Conservation (phyloP, 768 basidiomycete genomes). For the Mycena polygramma region DNA sequence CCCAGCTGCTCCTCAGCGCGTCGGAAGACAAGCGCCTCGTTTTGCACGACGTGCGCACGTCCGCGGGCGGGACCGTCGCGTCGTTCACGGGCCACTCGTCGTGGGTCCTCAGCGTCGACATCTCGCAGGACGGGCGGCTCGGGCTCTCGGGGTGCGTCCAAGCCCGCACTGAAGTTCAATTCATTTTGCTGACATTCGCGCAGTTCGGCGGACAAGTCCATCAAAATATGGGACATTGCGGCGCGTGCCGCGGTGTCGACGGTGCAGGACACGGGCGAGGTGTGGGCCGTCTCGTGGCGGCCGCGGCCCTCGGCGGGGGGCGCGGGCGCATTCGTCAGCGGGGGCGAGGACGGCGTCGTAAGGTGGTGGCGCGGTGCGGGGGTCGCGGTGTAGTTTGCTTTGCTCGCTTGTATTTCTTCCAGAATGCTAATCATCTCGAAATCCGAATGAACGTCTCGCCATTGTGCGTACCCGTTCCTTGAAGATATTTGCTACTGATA, state of each 20-base stretch:
- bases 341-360: slow-evolving; percentile 81
- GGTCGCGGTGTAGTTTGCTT: slow-evolving; percentile 38
- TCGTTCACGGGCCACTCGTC: slow-evolving; percentile 90
- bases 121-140: slow-evolving; percentile 85
- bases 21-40: slow-evolving; percentile 95
- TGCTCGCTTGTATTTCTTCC: not conserved
- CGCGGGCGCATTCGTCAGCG: slow-evolving; percentile 78
- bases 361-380: slow-evolving; percentile 87
- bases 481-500: no score
- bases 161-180: no score
- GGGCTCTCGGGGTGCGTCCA: slow-evolving; percentile 81
- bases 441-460: no score
- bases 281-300: slow-evolving; percentile 88
- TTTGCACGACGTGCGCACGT: slow-evolving; percentile 88
- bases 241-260: slow-evolving; percentile 83
- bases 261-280: slow-evolving; percentile 81
- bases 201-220: slow-evolving; percentile 87
- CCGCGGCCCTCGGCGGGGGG: slow-evolving; percentile 69
- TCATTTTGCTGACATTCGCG: not conserved
- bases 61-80: slow-evolving; percentile 74
- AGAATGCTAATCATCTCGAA: no score
- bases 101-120: slow-evolving; percentile 88
- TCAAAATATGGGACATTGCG: slow-evolving; percentile 90
- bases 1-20: slow-evolving; percentile 86
- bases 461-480: no score